phyloP scores from a whole-genome alignment of 306 rosid genomes.

The Betula pendula region DNA sequence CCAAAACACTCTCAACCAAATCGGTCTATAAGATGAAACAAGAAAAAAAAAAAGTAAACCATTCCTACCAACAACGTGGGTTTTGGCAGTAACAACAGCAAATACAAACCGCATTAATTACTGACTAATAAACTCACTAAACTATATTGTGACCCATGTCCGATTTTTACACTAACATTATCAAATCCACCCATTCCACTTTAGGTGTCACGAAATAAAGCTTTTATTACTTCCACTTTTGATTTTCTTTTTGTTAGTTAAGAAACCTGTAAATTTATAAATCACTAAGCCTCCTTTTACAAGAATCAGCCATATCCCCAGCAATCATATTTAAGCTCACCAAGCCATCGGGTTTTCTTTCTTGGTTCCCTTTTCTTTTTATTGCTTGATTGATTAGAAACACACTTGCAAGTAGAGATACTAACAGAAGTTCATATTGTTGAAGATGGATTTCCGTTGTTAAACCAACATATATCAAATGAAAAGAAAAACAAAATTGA shows the following conservation, averaged over 20 bases:
- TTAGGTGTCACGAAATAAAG: background rate
- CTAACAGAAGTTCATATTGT: too few relatives aligned
- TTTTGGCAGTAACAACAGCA: background rate
- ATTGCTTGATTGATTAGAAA: background rate
- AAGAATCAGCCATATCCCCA: background rate
- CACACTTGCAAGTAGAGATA: background rate
- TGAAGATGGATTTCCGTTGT: background rate
- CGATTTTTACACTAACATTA: background rate
- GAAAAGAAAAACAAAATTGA: background rate
- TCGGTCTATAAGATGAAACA: background rate
- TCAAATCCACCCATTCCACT: background rate
- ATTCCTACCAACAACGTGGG: background rate
- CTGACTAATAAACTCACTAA: background rate
- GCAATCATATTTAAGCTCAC: background rate
- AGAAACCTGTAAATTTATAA: background rate
- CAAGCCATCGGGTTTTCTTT: background rate
- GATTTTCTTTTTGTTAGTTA: background rate
- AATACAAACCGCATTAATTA: constrained; percentile 11
- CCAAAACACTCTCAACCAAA: background rate
- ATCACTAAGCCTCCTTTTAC: background rate
- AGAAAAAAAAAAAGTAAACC: constrained; percentile 1
- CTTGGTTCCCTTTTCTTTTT: background rate
- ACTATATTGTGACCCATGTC: background rate
- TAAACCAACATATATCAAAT: background rate
- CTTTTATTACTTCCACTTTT: background rate